Base-by-base conservation (phyloP, 257 asterid species). In the Capsicum chinense region DNA sequence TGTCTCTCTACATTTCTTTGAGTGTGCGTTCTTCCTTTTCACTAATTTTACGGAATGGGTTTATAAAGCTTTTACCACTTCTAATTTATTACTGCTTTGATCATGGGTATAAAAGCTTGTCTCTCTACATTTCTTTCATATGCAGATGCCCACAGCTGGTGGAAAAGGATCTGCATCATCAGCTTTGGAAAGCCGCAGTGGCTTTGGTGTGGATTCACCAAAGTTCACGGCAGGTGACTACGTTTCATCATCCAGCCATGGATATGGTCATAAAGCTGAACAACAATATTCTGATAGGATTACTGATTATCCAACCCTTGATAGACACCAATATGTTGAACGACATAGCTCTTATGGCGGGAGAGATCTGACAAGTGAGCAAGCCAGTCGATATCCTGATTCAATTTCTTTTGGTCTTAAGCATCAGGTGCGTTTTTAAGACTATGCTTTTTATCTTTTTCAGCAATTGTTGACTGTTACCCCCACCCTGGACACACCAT, bases 311-410 rank as follows among this genome's bases (percentile, higher is more conserved):
- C 88, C 98, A 58, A 82, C 94, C 78, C 85, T 89, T 71, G 98
- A 94, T 37, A 94, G 96, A 84, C 97, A 87, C 50, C 93, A 89
- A 84, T 91, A 91, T 90, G 91, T 86, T 85, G 98, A 93, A 35
- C 94, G 93, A 7, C 97, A 85, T 74, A 84, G 91, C 88, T 80
- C 95, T 80, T 94, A 92, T 89, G 79, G 84, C 17, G 97, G 94
- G 86, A 90, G 92, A 76, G 98, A 97, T 86, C 82, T 92, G 86
- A 92, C 92, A 11, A 92, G 87, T 83, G 99, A 97, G 87, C 87
- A 95, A 66, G 83, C 93, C 76, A 84, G 88, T 87, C 92, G 98
- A 83, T 97, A 91, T 90, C 83, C 90, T 54, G 98, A 95, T 83
- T 84, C 95, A 79, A 89, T 86, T 74, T 48, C 94, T 84, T 90